A percentile compares a stretch with the other conserved stretches of the same genome.
Evolutionary conservation across 345 rosid species (phyloP).

Genomic region (Cardamine occulta): DNA sequence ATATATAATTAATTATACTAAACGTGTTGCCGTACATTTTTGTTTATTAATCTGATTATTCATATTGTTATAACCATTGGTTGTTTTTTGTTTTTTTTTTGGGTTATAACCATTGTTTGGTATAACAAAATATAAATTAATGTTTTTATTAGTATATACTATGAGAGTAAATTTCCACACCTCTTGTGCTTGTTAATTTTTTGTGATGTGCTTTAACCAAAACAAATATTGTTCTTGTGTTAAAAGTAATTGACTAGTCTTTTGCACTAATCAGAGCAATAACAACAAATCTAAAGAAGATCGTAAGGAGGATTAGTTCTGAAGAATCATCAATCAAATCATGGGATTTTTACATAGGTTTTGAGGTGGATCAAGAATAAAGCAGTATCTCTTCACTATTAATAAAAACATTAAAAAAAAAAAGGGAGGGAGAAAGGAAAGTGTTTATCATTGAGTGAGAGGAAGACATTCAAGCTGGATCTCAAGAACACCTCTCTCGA

Average conservation of each 20-base stretch:
- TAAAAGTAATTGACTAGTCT: too few relatives aligned
- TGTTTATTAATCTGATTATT: background rate
- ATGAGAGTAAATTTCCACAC: too few relatives aligned
- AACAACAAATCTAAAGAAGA: too few relatives aligned
- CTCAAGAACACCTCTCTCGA: constrained; percentile 85
- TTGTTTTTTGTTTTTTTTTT: background rate
- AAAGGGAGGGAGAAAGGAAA: constrained; percentile 1
- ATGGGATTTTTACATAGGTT: constrained; percentile 29
- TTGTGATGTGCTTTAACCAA: background rate
- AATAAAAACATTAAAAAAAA: background rate
- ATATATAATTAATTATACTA: background rate
- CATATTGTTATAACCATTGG: background rate
- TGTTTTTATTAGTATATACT: too few relatives aligned
- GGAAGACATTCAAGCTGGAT: constrained; percentile 95
- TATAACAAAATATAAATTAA: too few relatives aligned
- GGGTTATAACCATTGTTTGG: background rate
- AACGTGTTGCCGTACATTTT: constrained; percentile 12
- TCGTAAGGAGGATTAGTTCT: background rate
- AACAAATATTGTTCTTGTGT: background rate
- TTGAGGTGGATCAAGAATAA: constrained; percentile 30
- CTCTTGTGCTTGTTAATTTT: too few relatives aligned
- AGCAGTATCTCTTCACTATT: constrained; percentile 27
- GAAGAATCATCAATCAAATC: constrained; percentile 30
- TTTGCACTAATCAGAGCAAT: too few relatives aligned
- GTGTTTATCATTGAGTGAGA: constrained; percentile 67